A percentile compares a stretch with the other conserved stretches of the same genome.
phyloP scores from a whole-genome alignment of 768 basidiomycete species.

The Naganishia antarctica region DNA sequence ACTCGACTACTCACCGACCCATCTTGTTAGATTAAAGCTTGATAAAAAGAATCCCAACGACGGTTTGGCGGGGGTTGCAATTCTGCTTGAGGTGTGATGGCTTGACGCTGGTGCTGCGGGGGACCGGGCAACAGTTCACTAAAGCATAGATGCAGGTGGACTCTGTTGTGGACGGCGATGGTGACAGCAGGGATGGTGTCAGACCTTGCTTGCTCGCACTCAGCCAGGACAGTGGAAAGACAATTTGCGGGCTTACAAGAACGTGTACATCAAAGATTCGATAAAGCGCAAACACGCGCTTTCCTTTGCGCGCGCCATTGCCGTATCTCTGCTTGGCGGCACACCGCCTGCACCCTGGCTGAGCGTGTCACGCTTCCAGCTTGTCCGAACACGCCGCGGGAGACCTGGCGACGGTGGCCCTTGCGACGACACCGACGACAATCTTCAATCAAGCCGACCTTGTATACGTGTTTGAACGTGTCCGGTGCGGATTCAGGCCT shows the following conservation, averaged over 20 bases:
- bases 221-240: too few species aligned
- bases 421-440: neutral
- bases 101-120: slow-evolving; percentile 22
- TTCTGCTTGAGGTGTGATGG: slow-evolving; percentile 24
- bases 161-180: neutral
- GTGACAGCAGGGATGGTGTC: neutral
- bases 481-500: slow-evolving; percentile 17
- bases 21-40: slow-evolving; percentile 38
- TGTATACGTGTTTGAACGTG: neutral
- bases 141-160: neutral
- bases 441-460: neutral
- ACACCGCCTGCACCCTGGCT: too few species aligned
- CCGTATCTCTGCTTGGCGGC: too few species aligned
- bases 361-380: neutral
- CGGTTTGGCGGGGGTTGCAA: slow-evolving; percentile 16
- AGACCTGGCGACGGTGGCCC: neutral
- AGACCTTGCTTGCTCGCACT: too few species aligned
- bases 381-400: neutral
- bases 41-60: slow-evolving; percentile 21
- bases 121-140: too few species aligned
- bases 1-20: slow-evolving; percentile 43
- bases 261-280: too few species aligned
- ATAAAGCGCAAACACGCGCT: too few species aligned
- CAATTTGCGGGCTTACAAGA: too few species aligned
- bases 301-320: too few species aligned